Evolutionary conservation across 1,284 basidiomycete genomes (phyloP), one percentile per base, ranked within the genome.

Genomic region (Naganishia albida): DNA sequence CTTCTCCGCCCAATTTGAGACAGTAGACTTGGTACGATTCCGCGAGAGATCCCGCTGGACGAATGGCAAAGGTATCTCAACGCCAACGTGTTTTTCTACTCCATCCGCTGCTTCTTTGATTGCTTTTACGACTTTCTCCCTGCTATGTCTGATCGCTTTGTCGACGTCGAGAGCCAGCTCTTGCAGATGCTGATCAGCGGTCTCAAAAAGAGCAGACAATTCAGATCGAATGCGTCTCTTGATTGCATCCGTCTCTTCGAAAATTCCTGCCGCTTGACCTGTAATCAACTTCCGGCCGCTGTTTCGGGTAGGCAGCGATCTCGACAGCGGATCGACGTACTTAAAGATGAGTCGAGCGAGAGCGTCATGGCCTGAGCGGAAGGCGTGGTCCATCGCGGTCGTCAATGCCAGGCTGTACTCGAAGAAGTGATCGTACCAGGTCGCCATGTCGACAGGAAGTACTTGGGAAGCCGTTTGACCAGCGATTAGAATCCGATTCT

Each of bases 61-160:
- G 20, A 60, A 60, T 13, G 56, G 56, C 1, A 60, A 30, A 46
- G 56, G 56, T 60, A 49, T 89, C 69, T 86, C 70, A 80, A 90
- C 92, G 53, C 84, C 84, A 46, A 93, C 81, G 15, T 87, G 87
- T 68, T 85, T 85, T 68, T 91, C 91, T 72, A 95, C 89, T 4
- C 89, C 85, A 72, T 92, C 88, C 4, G 90, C 88, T 23, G 93
- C 87, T 56, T 88, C 80, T 74, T 87, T 89, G 82, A 95, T 93
- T 74, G 87, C 89, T 43, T 94, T 39, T 7, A 39, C 15, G 7
- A 60, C 23, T 16, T 30, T 49, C 56, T 60, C 42, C n/a, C 23
- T 39, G 43, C 44, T 60, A 20, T 38, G 12, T 34, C 40, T 34
- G 12, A 60, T 20, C 23, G 56, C 46, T 28, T 60, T 49, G 56